phyloP scores from a whole-genome alignment of 495 filamentous ascomycete species.

The Lentithecium fluviatile region DNA sequence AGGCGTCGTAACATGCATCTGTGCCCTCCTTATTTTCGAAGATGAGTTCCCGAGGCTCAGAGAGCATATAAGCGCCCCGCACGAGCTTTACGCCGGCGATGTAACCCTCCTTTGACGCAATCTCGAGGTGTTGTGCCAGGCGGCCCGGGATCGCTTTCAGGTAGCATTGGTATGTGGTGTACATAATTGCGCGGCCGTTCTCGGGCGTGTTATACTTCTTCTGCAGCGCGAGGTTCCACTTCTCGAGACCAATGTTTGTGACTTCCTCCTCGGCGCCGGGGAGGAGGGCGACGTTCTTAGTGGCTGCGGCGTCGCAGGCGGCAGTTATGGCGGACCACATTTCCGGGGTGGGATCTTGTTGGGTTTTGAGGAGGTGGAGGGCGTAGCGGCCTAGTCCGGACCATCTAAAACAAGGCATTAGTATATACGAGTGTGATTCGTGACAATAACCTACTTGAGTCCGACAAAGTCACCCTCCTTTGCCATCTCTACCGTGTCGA shows the following conservation, averaged over 20 bases:
- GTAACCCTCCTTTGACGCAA: conserved; percentile 65
- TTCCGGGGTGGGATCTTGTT: conserved; percentile 57
- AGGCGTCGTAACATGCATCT: conserved; percentile 61
- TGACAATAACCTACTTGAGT: conserved; percentile 61
- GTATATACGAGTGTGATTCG: background rate
- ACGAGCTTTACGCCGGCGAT: conserved; percentile 89
- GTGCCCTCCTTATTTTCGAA: conserved; percentile 83
- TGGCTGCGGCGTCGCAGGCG: conserved; percentile 73
- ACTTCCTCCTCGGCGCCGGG: conserved; percentile 87
- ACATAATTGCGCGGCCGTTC: conserved; percentile 61
- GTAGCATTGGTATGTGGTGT: conserved; percentile 82
- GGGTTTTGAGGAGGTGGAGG: conserved; percentile 59
- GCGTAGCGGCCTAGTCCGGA: conserved; percentile 85
- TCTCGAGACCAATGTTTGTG: conserved; percentile 79
- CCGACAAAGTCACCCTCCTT: conserved; percentile 79
- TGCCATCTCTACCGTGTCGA: conserved; percentile 74
- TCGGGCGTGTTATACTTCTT: conserved; percentile 67
- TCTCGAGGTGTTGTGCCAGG: conserved; percentile 65
- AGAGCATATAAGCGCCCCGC: conserved; percentile 82
- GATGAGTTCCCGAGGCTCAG: conserved; percentile 75
- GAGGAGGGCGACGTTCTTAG: conserved; percentile 70
- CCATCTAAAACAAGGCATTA: conserved; percentile 51
- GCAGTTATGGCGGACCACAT: conserved; percentile 68
- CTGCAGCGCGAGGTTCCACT: conserved; percentile 79
- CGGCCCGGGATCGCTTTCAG: conserved; percentile 66